Percentiles rank a stretch among this genome's conserved stretches.
Evolutionary conservation across 495 filamentous ascomycete genomes (phyloP).

Genomic region (Cryomyces antarcticus): DNA sequence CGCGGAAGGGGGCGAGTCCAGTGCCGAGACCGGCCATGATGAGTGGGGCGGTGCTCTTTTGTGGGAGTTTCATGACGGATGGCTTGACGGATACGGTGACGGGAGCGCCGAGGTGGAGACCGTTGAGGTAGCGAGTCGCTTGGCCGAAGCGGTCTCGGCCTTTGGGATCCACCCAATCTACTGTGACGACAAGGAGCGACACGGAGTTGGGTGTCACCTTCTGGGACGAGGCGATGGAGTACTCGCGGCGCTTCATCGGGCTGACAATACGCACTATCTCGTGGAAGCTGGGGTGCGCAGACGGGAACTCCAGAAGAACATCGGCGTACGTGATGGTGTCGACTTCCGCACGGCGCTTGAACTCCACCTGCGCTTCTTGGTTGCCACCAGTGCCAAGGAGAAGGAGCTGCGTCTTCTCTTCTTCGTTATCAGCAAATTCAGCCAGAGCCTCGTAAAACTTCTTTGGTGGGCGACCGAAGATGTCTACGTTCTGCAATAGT

Average conservation of each 20-base stretch:
- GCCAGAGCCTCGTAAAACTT: slow-evolving; percentile 87
- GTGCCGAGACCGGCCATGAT: slow-evolving; percentile 99
- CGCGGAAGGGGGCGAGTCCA: slow-evolving; percentile 90
- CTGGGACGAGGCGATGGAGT: slow-evolving; percentile 92
- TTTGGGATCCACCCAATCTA: slow-evolving; percentile 74
- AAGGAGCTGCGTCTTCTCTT: slow-evolving; percentile 61
- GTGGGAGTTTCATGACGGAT: slow-evolving; percentile 90
- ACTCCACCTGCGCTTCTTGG: slow-evolving; percentile 73
- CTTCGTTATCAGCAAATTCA: slow-evolving; percentile 63
- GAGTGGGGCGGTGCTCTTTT: slow-evolving; percentile 64
- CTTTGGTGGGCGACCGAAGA: slow-evolving; percentile 92
- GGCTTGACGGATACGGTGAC: slow-evolving; percentile 89
- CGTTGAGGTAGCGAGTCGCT: slow-evolving; percentile 71
- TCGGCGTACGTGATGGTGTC: slow-evolving; percentile 89
- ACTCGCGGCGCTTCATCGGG: slow-evolving; percentile 89
- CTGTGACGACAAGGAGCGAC: slow-evolving; percentile 93
- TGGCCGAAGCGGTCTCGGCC: slow-evolving; percentile 84
- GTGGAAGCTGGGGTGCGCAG: slow-evolving; percentile 74
- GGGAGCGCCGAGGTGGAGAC: slow-evolving; percentile 47
- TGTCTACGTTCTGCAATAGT: slow-evolving; percentile 82
- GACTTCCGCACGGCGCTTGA: slow-evolving; percentile 84
- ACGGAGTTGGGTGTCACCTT: slow-evolving; percentile 73
- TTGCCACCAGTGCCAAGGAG: slow-evolving; percentile 37
- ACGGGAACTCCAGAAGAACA: slow-evolving; percentile 67
- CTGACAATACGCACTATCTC: slow-evolving; percentile 77